Evolutionary conservation across 2,329 filamentous ascomycete species (phyloP).

Genomic region (Ciborinia camelliae): DNA sequence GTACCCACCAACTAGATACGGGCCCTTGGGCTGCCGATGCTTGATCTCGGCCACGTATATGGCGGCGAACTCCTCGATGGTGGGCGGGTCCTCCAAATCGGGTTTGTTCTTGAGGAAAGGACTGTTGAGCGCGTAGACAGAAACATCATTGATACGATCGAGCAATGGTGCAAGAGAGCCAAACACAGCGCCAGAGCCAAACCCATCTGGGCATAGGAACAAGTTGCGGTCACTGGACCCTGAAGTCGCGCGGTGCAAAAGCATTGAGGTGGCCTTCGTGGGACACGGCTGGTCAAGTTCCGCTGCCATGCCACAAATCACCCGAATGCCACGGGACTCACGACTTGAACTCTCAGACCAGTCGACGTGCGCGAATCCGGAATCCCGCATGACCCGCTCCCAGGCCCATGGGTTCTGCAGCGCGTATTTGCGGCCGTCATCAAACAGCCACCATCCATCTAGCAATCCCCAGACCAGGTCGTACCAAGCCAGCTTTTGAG

Average conservation of each 20-base stretch:
- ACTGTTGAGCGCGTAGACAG: constrained; percentile 61
- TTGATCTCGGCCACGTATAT: constrained; percentile 68
- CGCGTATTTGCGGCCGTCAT: constrained; percentile 31
- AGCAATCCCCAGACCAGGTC: constrained; percentile 33
- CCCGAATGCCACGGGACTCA: constrained; percentile 11
- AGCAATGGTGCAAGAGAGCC: background rate
- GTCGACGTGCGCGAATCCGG: constrained; percentile 21
- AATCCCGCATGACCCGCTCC: constrained; percentile 19
- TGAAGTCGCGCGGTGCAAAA: background rate
- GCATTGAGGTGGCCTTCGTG: background rate
- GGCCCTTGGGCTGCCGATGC: constrained; percentile 63
- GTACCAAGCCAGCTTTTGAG: constrained; percentile 25
- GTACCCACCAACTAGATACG: constrained; percentile 69
- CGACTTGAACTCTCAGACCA: constrained; percentile 26
- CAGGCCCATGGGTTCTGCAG: constrained; percentile 20
- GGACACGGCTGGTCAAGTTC: background rate
- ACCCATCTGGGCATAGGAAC: background rate
- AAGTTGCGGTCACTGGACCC: background rate
- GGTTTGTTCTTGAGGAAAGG: constrained; percentile 68
- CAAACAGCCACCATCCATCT: constrained; percentile 35
- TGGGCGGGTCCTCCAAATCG: constrained; percentile 54
- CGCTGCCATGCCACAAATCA: constrained; percentile 6
- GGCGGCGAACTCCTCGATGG: constrained; percentile 60
- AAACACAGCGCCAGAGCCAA: background rate
- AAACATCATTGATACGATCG: constrained; percentile 34